Evolutionary conservation across 106 monocot species (phyloP).

Genomic region (Acorus gramineus): DNA sequence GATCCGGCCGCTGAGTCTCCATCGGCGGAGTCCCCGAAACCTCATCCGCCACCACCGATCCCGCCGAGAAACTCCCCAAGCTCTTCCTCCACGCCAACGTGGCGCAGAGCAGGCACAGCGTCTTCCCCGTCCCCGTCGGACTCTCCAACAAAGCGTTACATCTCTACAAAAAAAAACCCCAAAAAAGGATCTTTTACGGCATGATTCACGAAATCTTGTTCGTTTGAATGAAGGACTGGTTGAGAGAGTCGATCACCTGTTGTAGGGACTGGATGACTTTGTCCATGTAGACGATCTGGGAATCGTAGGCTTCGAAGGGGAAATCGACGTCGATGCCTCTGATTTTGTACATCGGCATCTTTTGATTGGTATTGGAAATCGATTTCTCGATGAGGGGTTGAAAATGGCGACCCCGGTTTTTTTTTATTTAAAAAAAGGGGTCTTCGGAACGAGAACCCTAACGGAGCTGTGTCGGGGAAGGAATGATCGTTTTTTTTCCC

Average conservation of each 20-base stretch:
- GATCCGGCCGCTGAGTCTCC: slow-evolving; percentile 19
- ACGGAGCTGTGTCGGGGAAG: too few relatives aligned
- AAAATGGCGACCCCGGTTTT: background rate
- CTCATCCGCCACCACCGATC: background rate
- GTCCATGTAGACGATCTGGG: slow-evolving; percentile 95
- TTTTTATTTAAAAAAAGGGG: background rate
- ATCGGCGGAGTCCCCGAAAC: slow-evolving; percentile 28
- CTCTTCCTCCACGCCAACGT: slow-evolving; percentile 86
- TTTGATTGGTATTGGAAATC: background rate
- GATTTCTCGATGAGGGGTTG: background rate
- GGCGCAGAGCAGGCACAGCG: slow-evolving; percentile 78
- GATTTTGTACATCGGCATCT: slow-evolving; percentile 83
- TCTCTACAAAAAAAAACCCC: slow-evolving; percentile 16
- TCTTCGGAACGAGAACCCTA: too few relatives aligned
- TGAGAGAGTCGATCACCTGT: slow-evolving; percentile 30
- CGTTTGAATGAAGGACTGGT: background rate
- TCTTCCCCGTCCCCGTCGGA: slow-evolving; percentile 95
- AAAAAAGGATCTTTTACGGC: background rate
- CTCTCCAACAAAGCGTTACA: slow-evolving; percentile 90
- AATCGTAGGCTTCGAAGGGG: slow-evolving; percentile 83
- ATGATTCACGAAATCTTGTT: background rate
- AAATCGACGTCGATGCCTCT: slow-evolving; percentile 91
- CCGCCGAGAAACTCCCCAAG: slow-evolving; percentile 42
- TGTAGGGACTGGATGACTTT: slow-evolving; percentile 88
- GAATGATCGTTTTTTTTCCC: too few relatives aligned